Base-by-base conservation (phyloP, 2,329 filamentous ascomycete genomes). In the Endothia cerciana region DNA sequence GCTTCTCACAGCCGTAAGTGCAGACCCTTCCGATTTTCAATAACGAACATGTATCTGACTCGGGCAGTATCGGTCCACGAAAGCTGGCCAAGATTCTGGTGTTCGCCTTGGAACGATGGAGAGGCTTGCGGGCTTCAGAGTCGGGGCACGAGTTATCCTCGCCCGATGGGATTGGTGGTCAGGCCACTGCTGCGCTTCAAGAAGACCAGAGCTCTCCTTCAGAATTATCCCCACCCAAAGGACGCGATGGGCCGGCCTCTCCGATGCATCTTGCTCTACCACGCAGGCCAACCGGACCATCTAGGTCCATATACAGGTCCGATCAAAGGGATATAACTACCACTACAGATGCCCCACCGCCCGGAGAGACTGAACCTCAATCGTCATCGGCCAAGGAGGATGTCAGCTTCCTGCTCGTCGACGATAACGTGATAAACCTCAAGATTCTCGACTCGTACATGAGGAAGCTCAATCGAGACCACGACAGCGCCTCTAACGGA, bases 401-500 rank as follows among this genome's bases (percentile, higher is more conserved):
- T 4, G 33, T 7, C 47, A 11, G 13, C 13, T 62, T 55, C 36
- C n/a, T 80, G 7, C 69, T 79, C 1, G 79, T 81, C 1, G 79
- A 82, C 60, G 79, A 80, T 65, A 81, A 81, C 63, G 75, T 74
- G 6, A 78, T 80, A 69, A 81, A 80, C 56, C 68, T 81, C 6
- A 62, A 76, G 45, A 72, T 82, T 1, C 72, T 82, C 0, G 69
- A 71, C 0, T 77, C 77, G 0, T 78, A 77, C 30, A 75, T 79
- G 49, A 70, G 72, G 2, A 79, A 76, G 62, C 71, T 78, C 4
- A 75, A 78, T 2, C 78, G 73, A n/a, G 73, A 75, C 4, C 74
- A 78, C 19, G 74, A 77, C n/a, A 78, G 77, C 17, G 83, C 82
- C 1, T 73, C 72, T 28, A 78, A 85, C 68, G 83, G 83, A 7